Base-by-base conservation (phyloP, 73 alveolate species). In the Tetrahymena malaccensis region DNA sequence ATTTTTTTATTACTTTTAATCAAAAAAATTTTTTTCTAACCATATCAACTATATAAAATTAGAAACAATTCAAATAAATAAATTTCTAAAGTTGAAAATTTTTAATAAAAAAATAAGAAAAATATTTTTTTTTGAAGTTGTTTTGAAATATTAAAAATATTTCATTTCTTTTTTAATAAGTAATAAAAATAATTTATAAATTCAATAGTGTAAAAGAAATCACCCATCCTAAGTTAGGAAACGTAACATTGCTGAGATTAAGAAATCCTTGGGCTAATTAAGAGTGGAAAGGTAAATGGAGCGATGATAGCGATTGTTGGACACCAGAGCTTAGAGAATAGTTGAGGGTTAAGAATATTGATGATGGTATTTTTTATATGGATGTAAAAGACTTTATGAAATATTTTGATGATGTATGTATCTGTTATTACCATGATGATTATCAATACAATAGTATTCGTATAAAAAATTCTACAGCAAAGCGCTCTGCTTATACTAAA, bases 231-330 rank as follows among this genome's bases (percentile, higher is more conserved):
- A 25, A 43, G 96, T 96, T 84, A 38, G 95, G 97, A 37, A 93
- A 22, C 27, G 99, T 95, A 55, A 94, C 94, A 94, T 96, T 99
- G 35, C 94, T 99, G 38, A 98, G 98, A 94, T 97, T 99, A 2
- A 97, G 99, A 96, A 99, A 98, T 96, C 99, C 99, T 43, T 98
- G 99, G 99, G 99, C 99, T 33, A 94, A 93, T 15, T 58, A 85
- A 34, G 99, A 98, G 95, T 99, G 99, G 99, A 97, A 94, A 84
- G 99, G 99, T 13, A 99, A 98, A 94, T 99, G 99, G 99, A 94
- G 99, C 58, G 99, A 98, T 83, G 96, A 96, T 84, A 95, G 98
- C 50, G 85, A 85, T 93, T 96, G 96, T 57, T 99, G 99, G 99
- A 98, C 99, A n/a, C 98, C 97, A 55, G 98, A 96, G 93, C 95